These are phyloP conservation scores for Periconia sp. DNA, from an alignment of 2,329 filamentous ascomycete genomes.

Conservation along the genomic window DNA sequence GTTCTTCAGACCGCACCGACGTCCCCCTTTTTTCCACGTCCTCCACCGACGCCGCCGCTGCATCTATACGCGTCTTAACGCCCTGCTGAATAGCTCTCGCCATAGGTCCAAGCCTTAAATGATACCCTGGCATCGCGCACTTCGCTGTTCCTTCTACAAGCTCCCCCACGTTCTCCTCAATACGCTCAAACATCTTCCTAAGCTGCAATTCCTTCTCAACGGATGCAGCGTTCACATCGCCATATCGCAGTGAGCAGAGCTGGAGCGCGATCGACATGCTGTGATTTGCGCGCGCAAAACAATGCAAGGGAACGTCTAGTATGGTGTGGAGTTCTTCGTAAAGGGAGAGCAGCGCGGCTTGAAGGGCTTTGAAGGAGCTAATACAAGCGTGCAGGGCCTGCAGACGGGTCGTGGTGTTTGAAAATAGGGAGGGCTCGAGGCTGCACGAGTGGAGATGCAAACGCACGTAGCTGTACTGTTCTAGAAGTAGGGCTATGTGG, in stretches of 20 bases:
- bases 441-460: slow-evolving; percentile 10
- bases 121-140: slow-evolving; percentile 8
- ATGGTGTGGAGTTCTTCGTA: slow-evolving; percentile 2
- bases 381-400: slow-evolving; percentile 6
- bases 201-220: slow-evolving; percentile 8
- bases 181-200: slow-evolving; percentile 3
- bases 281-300: slow-evolving; percentile 14
- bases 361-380: slow-evolving; percentile 3
- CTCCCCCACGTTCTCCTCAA: background rate
- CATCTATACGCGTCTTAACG: slow-evolving; percentile 1
- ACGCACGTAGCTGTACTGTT: slow-evolving; percentile 11
- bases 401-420: background rate
- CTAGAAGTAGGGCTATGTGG: slow-evolving; percentile 4
- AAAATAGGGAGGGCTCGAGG: slow-evolving; percentile 11
- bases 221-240: slow-evolving; percentile 1
- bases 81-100: slow-evolving; percentile 8
- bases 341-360: slow-evolving; percentile 6
- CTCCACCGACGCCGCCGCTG: background rate
- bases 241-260: slow-evolving; percentile 10
- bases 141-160: background rate
- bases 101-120: slow-evolving; percentile 6
- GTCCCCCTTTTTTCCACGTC: background rate
- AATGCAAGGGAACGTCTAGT: slow-evolving; percentile 9
- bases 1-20: background rate
- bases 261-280: slow-evolving; percentile 10